Base-by-base conservation (phyloP, 2,329 filamentous ascomycete genomes). In the Scytalidium lignicola region DNA sequence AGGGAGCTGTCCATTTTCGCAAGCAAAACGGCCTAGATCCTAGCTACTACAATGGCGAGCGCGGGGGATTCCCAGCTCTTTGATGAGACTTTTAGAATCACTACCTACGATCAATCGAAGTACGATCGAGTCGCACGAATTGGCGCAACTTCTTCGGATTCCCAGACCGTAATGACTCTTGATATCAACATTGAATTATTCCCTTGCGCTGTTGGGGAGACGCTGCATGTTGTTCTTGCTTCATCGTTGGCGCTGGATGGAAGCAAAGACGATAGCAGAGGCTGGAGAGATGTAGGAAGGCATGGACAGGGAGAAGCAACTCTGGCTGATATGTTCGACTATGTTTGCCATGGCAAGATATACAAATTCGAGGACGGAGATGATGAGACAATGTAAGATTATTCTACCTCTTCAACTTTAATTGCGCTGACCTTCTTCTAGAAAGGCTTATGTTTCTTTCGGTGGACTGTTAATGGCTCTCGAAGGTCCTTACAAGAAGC, bases 171-270 rank as follows among this genome's bases (percentile, higher is more conserved):
- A 55, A 84, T 97, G 74, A 85, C 82, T 5, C 86, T 99, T 52
- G 93, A 99, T 72, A 83, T 97, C 71, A 96, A 97, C 75, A 86
- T 82, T 50, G 92, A 99, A 71, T 81, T 99, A 7, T 96, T 93
- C 70, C 88, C 88, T 2, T 82, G 88, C 60, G 67, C 74, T 37
- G 73, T 82, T 8, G 87, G 86, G 65, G 91, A 96, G 59, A 85
- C 78, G 13, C 70, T 99, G 51, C 85, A 88, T 56, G 75, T 96
- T 56, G 83, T 92, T 10, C 75, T 99, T 48, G 90, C 92, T 15
- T 90, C 86, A 4, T 93, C 90, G 17, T 76, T 99, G 49, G 83
- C 87, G 48, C 80, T 96, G 43, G 93, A 97, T 66, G 93, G 93
- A 56, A 81, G 74, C 56, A 92, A 88, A 68, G 82, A 88, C 63